Conservation (phyloP, 768 basidiomycete genomes). For the Hemileccinum rubropunctum region DNA sequence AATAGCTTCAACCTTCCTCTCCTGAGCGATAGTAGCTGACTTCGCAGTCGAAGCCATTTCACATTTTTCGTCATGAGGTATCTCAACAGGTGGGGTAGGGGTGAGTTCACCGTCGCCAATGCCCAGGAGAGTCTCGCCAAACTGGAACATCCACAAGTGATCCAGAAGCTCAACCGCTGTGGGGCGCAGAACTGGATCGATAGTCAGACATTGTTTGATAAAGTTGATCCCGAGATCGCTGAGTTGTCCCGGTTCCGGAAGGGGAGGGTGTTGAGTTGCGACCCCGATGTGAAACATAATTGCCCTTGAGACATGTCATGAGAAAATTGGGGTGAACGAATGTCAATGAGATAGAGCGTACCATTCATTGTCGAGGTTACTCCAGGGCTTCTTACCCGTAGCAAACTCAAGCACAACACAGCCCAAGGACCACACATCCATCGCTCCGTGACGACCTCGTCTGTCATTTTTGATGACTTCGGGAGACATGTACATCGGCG, state of each 20-base stretch:
- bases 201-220: slow-evolving; percentile 86
- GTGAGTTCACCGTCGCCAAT: slow-evolving; percentile 66
- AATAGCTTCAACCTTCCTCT: slow-evolving; percentile 59
- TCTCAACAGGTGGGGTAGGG: slow-evolving; percentile 43
- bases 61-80: slow-evolving; percentile 47
- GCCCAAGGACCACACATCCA: slow-evolving; percentile 98
- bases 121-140: slow-evolving; percentile 65
- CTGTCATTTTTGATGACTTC: slow-evolving; percentile 96
- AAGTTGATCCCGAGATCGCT: slow-evolving; percentile 89
- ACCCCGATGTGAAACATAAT: slow-evolving; percentile 99
- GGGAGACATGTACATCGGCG: slow-evolving; percentile 99
- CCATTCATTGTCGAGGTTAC: slow-evolving; percentile 99
- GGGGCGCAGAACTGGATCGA: slow-evolving; percentile 82
- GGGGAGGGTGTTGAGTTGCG: slow-evolving; percentile 91
- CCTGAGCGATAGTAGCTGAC: slow-evolving; percentile 54
- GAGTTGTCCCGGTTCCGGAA: slow-evolving; percentile 89
- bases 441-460: slow-evolving; percentile 85
- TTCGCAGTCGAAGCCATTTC: slow-evolving; percentile 52
- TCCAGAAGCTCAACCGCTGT: slow-evolving; percentile 81
- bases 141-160: slow-evolving; percentile 88
- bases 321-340: background rate
- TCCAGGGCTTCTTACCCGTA: slow-evolving; percentile 98
- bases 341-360: slow-evolving; percentile 32
- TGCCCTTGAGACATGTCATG: slow-evolving; percentile 58
- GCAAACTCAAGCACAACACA: slow-evolving; percentile 97